Evolutionary conservation across 2,329 filamentous ascomycete genomes (phyloP).

Genomic region (Aspergillus clavatus): DNA sequence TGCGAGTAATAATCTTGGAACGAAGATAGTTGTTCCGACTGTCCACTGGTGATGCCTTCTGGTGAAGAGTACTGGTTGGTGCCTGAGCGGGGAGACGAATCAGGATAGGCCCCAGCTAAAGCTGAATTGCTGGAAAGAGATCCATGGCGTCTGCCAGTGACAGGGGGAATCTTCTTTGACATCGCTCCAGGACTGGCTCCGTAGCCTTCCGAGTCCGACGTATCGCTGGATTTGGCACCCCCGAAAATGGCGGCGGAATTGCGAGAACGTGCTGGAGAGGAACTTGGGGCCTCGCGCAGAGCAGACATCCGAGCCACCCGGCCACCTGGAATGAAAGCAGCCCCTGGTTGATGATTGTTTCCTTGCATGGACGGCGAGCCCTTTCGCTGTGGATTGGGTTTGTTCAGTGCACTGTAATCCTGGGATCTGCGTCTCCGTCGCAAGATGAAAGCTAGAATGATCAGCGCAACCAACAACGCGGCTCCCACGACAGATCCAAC

Average conservation of each 20-base stretch:
- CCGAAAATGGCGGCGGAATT: slow-evolving; percentile 46
- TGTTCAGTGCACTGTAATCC: slow-evolving; percentile 78
- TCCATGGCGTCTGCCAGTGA: slow-evolving; percentile 65
- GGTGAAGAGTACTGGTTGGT: slow-evolving; percentile 78
- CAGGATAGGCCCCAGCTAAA: slow-evolving; percentile 58
- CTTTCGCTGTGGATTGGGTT: slow-evolving; percentile 65
- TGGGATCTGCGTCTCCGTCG: slow-evolving; percentile 55
- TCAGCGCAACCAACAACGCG: slow-evolving; percentile 61
- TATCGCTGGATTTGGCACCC: slow-evolving; percentile 48
- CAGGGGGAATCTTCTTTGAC: slow-evolving; percentile 44
- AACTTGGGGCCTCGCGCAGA: slow-evolving; percentile 68
- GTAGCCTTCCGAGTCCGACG: slow-evolving; percentile 61
- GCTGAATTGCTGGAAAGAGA: slow-evolving; percentile 83
- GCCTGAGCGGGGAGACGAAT: slow-evolving; percentile 65
- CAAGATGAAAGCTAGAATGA: slow-evolving; percentile 58
- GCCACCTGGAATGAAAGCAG: slow-evolving; percentile 75
- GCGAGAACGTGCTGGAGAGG: slow-evolving; percentile 54
- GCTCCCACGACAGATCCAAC: slow-evolving; percentile 71
- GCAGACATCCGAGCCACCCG: slow-evolving; percentile 95
- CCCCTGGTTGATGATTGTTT: slow-evolving; percentile 46
- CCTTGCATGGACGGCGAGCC: slow-evolving; percentile 42
- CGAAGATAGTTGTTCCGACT: slow-evolving; percentile 90
- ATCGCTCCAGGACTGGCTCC: slow-evolving; percentile 68
- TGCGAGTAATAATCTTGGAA: slow-evolving; percentile 99
- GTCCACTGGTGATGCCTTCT: slow-evolving; percentile 75